Base-by-base conservation (phyloP, 1,139 yeast genomes). In the Candida tropicalis region DNA sequence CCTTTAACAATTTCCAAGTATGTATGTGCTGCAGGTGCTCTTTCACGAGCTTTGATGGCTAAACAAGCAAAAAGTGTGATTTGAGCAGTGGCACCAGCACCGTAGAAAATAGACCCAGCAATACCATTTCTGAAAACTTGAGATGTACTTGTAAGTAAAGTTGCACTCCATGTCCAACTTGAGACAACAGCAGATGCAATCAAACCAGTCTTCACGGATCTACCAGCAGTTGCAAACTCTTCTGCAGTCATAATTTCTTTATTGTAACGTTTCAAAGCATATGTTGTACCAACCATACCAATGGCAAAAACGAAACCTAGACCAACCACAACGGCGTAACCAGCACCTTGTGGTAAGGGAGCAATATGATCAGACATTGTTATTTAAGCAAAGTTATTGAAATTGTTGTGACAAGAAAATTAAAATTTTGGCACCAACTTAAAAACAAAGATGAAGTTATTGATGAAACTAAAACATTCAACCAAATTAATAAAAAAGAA, bases 111-210 rank as follows among this genome's bases (percentile, higher is more conserved):
- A 4, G 77, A 73, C 35, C 80, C 81, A 15, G 84, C 74, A 35
- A 89, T 77, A 55, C 96, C 96, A 53, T 86, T 81, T 45, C 76
- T 75, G 63, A 85, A 87, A 16, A 87, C 87, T 61, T 84, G 88
- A n/a, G 91, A 65, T 18, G 91, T 80, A 1, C 90, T 82, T 26
- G 87, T 85, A 26, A 87, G 73, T 38, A 88, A 66, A 2, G 96
- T 87, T 2, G 96, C 93, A 36, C 93, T 90, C 96, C 96, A 89
- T 4, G 96, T 89, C 97, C 97, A 90, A 9, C 93, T 83, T 17
- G 90, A 82, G 7, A 88, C 96, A 31, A 89, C 96, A 6, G 96
- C 95, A 6, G 95, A 82, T 9, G 93, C 82, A 49, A 88, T 85
- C 51, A 89, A 69, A 37, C 91, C 93, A 1, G 90, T 82, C 51